These are phyloP conservation scores for Plantago major DNA, from an alignment of 257 asterid genomes.

Conservation along the genomic window DNA sequence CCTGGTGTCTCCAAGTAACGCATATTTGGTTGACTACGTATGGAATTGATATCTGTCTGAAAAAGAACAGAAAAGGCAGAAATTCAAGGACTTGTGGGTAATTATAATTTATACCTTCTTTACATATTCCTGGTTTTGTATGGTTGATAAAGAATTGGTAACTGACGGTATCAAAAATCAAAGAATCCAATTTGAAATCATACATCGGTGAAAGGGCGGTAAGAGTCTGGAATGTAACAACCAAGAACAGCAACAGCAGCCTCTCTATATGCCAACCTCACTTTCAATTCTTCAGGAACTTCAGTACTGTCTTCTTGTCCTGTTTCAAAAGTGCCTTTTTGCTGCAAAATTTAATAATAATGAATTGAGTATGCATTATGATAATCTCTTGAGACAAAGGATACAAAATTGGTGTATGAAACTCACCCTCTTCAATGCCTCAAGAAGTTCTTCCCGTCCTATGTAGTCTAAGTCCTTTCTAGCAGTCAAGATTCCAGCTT, in stretches of 20 bases:
- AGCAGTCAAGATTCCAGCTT: slow-evolving; percentile 96
- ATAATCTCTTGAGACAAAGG: slow-evolving; percentile 8
- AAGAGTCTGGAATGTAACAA: slow-evolving; percentile 82
- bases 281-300: slow-evolving; percentile 90
- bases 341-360: slow-evolving; percentile 54
- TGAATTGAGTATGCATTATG: slow-evolving; percentile 17
- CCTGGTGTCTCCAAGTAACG: slow-evolving; percentile 61
- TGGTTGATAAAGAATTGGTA: slow-evolving; percentile 1
- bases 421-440: slow-evolving; percentile 89
- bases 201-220: slow-evolving; percentile 70
- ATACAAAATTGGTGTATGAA: slow-evolving; percentile 17
- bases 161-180: slow-evolving; percentile 15
- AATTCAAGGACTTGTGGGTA: not conserved
- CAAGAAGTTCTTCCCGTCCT: slow-evolving; percentile 91
- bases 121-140: slow-evolving; percentile 1
- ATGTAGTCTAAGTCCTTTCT: slow-evolving; percentile 87
- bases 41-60: slow-evolving; percentile 87
- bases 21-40: slow-evolving; percentile 81
- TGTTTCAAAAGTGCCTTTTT: slow-evolving; percentile 96
- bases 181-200: slow-evolving; percentile 17
- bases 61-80: slow-evolving; percentile 18
- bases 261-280: slow-evolving; percentile 93
- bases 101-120: no score
- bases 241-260: slow-evolving; percentile 97
- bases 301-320: slow-evolving; percentile 94